Evolutionary conservation across 495 filamentous ascomycete species (phyloP).

Genomic region (Aspergillus mulundensis): DNA sequence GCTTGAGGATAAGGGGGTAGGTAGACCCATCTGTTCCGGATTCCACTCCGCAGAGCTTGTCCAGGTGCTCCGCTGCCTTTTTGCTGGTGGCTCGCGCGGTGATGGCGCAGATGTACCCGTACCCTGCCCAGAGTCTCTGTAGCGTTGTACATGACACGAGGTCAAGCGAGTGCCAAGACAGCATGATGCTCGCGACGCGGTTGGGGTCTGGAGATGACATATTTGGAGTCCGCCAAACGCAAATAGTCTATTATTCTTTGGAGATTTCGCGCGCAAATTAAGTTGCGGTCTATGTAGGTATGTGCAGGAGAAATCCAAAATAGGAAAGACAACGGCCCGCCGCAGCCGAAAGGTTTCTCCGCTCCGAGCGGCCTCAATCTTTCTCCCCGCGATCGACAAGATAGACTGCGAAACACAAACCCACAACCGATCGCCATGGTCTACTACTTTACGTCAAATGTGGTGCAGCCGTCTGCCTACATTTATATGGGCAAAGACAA

Average conservation of each 20-base stretch:
- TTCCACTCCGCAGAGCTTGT: conserved; percentile 22
- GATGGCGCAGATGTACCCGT: conserved; percentile 34
- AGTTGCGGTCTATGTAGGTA: too few species aligned
- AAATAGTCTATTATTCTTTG: too few species aligned
- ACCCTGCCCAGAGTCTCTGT: conserved; percentile 39
- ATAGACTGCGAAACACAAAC: not conserved
- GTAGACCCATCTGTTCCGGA: conserved; percentile 14
- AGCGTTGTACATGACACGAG: conserved; percentile 31
- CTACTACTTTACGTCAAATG: conserved; percentile 88
- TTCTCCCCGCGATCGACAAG: not conserved
- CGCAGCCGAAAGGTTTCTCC: conserved; percentile 1
- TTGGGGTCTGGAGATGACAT: conserved; percentile 13
- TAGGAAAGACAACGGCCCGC: conserved; percentile 3
- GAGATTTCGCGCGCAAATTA: too few species aligned
- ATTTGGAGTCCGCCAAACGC: not conserved
- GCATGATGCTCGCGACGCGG: conserved; percentile 30
- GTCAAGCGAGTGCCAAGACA: conserved; percentile 32
- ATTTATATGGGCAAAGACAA: conserved; percentile 99
- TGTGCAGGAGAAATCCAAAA: not conserved
- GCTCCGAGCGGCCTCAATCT: conserved; percentile 2
- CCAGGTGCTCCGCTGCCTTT: conserved; percentile 22
- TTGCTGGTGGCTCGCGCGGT: conserved; percentile 26
- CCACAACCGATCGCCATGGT: conserved; percentile 60
- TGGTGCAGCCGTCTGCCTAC: conserved; percentile 69
- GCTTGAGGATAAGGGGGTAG: conserved; percentile 35